phyloP scores from a whole-genome alignment of 176 grass and related monocot species.

The Canna indica region DNA sequence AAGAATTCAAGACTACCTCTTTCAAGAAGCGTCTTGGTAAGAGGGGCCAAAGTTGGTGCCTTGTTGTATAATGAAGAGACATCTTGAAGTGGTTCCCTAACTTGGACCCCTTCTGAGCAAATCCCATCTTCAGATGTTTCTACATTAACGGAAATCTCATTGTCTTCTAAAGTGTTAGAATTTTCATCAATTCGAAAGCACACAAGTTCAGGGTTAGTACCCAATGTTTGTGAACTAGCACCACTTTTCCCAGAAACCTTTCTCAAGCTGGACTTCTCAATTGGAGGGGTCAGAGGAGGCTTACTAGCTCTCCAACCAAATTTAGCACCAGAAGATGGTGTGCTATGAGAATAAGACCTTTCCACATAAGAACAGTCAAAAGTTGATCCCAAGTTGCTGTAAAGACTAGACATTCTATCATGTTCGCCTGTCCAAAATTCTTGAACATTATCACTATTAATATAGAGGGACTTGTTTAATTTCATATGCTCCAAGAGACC shows the following conservation, averaged over 20 bases:
- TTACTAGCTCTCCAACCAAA: slow-evolving; percentile 18
- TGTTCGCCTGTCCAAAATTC: slow-evolving; percentile 33
- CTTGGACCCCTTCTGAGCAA: not conserved
- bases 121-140: not conserved
- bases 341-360: slow-evolving; percentile 21
- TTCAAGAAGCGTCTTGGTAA: slow-evolving; percentile 1
- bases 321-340: slow-evolving; percentile 28
- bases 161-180: slow-evolving; percentile 2
- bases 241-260: slow-evolving; percentile 20
- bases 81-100: slow-evolving; percentile 3
- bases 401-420: slow-evolving; percentile 21
- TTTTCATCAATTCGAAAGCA: slow-evolving; percentile 12
- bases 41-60: not conserved
- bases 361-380: slow-evolving; percentile 30
- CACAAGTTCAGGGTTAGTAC: slow-evolving; percentile 9
- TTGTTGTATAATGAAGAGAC: slow-evolving; percentile 8
- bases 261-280: slow-evolving; percentile 42
- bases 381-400: slow-evolving; percentile 31
- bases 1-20: not conserved
- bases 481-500: slow-evolving; percentile 34
- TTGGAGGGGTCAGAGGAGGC: slow-evolving; percentile 52
- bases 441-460: slow-evolving; percentile 25
- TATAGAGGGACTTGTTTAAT: slow-evolving; percentile 25
- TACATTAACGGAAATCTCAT: slow-evolving; percentile 1
- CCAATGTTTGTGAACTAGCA: slow-evolving; percentile 9